These are phyloP conservation scores for Tricholoma matsutake DNA, from an alignment of 768 basidiomycete genomes.

Conservation along the genomic window DNA sequence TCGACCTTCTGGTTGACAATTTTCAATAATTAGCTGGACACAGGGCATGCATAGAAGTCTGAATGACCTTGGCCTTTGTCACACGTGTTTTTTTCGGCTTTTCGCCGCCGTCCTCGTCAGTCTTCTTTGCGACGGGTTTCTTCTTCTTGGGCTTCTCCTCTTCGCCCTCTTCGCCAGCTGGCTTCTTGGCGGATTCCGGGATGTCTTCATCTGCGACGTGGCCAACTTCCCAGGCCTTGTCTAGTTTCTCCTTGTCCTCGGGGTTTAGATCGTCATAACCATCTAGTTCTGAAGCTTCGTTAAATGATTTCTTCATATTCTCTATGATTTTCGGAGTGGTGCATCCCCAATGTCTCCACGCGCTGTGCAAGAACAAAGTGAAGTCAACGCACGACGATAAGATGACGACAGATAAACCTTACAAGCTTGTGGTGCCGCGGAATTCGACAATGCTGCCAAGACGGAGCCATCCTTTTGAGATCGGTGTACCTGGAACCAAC, in stretches of 20 bases:
- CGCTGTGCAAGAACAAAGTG: constrained; percentile 33
- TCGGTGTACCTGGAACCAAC: constrained; percentile 52
- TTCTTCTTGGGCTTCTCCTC: constrained; percentile 34
- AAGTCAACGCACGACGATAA: not conserved
- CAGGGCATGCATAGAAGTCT: not conserved
- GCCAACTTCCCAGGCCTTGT: constrained; percentile 72
- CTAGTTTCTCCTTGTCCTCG: constrained; percentile 70
- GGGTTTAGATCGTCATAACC: constrained; percentile 73
- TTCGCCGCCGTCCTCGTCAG: constrained; percentile 11
- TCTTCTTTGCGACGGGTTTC: constrained; percentile 26
- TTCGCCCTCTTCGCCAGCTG: constrained; percentile 22
- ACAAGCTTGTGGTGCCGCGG: constrained; percentile 68
- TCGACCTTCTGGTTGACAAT: constrained; percentile 15
- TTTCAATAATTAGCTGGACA: not conserved
- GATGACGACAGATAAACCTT: constrained; percentile 9
- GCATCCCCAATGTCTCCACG: constrained; percentile 94
- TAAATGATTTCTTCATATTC: constrained; percentile 66
- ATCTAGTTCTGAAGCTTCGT: constrained; percentile 68
- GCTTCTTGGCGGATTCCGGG: constrained; percentile 67
- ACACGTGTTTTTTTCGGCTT: constrained; percentile 21
- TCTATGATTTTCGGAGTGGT: constrained; percentile 62
- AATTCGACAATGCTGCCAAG: constrained; percentile 76
- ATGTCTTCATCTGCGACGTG: constrained; percentile 83
- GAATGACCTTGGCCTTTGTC: constrained; percentile 12
- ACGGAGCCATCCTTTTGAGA: constrained; percentile 71